Evolutionary conservation across 345 rosid species (phyloP).

Genomic region (Erysimum cheiranthoides): DNA sequence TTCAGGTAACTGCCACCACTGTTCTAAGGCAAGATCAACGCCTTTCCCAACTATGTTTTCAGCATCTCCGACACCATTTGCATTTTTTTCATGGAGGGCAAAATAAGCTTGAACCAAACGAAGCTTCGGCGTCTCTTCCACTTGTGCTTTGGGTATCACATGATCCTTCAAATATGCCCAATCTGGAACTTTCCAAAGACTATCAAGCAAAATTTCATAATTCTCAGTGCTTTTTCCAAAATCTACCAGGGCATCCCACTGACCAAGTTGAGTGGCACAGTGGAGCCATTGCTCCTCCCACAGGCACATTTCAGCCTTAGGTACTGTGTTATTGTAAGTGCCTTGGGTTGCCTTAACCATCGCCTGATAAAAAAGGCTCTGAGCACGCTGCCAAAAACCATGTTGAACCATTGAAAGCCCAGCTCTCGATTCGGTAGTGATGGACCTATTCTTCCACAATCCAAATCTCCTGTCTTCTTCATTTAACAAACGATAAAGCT

Average conservation of each 20-base stretch:
- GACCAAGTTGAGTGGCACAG: conserved; percentile 92
- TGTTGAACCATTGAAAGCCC: conserved; percentile 98
- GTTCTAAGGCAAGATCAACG: conserved; percentile 91
- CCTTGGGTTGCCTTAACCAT: conserved; percentile 99
- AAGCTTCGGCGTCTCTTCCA: conserved; percentile 95
- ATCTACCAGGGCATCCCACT: conserved; percentile 95
- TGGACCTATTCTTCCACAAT: conserved; percentile 91
- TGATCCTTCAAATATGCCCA: conserved; percentile 93
- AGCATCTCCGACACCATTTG: conserved; percentile 84
- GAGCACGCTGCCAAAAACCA: conserved; percentile 97
- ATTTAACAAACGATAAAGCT: conserved; percentile 87
- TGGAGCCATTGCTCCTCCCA: conserved; percentile 99
- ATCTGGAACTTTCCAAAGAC: conserved; percentile 93
- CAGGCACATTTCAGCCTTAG: conserved; percentile 99
- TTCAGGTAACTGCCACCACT: conserved; percentile 99
- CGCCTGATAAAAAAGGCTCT: conserved; percentile 90
- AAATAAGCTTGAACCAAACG: conserved; percentile 87
- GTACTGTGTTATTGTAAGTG: conserved; percentile 89
- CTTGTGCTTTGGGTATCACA: conserved; percentile 95
- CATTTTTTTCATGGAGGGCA: conserved; percentile 82
- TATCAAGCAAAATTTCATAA: conserved; percentile 91
- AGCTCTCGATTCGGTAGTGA: conserved; percentile 91
- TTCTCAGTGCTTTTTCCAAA: conserved; percentile 90
- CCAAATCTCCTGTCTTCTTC: conserved; percentile 99
- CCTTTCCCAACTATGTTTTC: conserved; percentile 88